These are phyloP conservation scores for Penicillium aurantiogriseum DNA, from an alignment of 2,329 filamentous ascomycete species.

Conservation along the genomic window DNA sequence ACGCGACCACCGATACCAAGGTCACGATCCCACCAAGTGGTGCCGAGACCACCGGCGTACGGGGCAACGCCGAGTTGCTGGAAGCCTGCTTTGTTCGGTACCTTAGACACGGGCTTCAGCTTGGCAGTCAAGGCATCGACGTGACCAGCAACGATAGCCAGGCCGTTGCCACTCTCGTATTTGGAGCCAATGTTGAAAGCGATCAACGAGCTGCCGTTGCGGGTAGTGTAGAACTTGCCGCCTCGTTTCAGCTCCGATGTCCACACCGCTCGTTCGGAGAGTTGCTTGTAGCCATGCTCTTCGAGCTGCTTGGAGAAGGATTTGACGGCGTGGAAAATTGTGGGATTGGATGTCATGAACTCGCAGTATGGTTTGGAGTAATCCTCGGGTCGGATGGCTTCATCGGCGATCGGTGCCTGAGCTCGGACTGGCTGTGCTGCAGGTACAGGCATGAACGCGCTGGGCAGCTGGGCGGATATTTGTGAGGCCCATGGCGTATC, in stretches of 20 bases:
- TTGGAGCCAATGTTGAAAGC: constrained; percentile 78
- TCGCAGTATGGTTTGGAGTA: constrained; percentile 83
- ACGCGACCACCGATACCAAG: constrained; percentile 87
- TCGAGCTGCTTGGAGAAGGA: constrained; percentile 72
- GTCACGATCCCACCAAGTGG: constrained; percentile 97
- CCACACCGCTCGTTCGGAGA: constrained; percentile 79
- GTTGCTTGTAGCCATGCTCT: constrained; percentile 69
- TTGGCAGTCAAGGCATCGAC: constrained; percentile 88
- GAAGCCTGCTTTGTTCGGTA: constrained; percentile 82
- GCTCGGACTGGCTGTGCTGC: constrained; percentile 17
- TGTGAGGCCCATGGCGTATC: constrained; percentile 34
- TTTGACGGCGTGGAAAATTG: constrained; percentile 85
- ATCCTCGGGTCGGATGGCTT: constrained; percentile 48
- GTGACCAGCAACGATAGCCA: constrained; percentile 86
- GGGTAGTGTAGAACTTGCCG: constrained; percentile 83
- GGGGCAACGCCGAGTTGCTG: constrained; percentile 87
- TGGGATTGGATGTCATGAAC: constrained; percentile 87
- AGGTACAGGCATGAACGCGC: constrained; percentile 16
- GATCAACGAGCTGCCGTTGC: constrained; percentile 82
- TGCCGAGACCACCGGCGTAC: constrained; percentile 82
- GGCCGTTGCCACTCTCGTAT: constrained; percentile 80
- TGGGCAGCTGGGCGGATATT: constrained; percentile 28
- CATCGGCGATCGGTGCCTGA: constrained; percentile 15
- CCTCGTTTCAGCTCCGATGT: constrained; percentile 66
- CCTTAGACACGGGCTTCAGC: constrained; percentile 84